Conservation (phyloP, 768 basidiomycete genomes). For the Neoboletus subvelutipes region DNA sequence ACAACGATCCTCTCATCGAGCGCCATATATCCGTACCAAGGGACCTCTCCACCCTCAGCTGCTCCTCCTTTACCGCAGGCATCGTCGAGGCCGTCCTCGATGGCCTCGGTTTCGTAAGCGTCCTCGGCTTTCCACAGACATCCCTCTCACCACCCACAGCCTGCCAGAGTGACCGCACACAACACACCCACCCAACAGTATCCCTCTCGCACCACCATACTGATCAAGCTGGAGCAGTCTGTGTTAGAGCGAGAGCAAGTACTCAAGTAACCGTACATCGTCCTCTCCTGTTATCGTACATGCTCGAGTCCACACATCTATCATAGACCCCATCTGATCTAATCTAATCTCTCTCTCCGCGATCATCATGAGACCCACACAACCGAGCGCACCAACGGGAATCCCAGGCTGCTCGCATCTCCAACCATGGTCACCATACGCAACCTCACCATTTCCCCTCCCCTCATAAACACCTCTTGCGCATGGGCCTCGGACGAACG, state of each 20-base stretch:
- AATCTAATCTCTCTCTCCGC: conserved; percentile 14
- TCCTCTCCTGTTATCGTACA: conserved; percentile 7
- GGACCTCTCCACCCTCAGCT: conserved; percentile 92
- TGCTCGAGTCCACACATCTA: background rate
- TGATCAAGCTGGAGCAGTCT: conserved; percentile 92
- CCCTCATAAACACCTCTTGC: conserved; percentile 77
- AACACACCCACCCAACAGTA: conserved; percentile 79
- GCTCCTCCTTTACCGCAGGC: conserved; percentile 96
- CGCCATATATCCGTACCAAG: conserved; percentile 90
- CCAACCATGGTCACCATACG: conserved; percentile 56
- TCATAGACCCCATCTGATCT: conserved; percentile 7
- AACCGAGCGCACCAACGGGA: background rate
- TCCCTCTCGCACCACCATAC: conserved; percentile 89
- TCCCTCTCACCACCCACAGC: conserved; percentile 48
- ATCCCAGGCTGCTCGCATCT: background rate
- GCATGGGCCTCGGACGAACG: conserved; percentile 73
- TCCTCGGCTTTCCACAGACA: background rate
- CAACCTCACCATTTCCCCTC: conserved; percentile 55
- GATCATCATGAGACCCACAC: background rate
- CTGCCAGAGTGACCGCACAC: conserved; percentile 95
- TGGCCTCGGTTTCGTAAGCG: conserved; percentile 89
- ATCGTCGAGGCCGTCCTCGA: conserved; percentile 97
- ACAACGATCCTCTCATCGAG: conserved; percentile 93
- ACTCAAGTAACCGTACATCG: conserved; percentile 52
- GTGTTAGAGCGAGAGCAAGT: conserved; percentile 93